Evolutionary conservation across 331 rosid species (phyloP), one percentile per base, ranked within the genome.

Genomic region (Arachis monticola): DNA sequence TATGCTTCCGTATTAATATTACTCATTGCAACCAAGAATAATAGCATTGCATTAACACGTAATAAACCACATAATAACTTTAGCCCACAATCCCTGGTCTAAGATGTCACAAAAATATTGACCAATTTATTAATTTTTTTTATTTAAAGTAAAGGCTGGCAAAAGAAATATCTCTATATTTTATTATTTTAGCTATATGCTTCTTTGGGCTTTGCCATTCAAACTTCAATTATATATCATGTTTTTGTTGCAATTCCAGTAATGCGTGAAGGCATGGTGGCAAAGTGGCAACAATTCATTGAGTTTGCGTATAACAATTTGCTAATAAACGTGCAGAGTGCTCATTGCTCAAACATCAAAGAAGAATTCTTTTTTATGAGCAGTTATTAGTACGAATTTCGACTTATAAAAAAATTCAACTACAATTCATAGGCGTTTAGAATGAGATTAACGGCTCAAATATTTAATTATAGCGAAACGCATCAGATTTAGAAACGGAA

Each of bases 301-400:
- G 32, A 41, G 31, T 82, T 78, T 27, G 22, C 77, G 82, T 82
- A 12, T 67, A 45, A 32, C 17, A 72, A n/a, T n/a, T 77, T 72
- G 51, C 40, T 64, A 31, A 38, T 27, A 27, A 27, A 38, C 32
- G 6, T 17, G 44, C 6, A 12, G 44, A 11, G 8, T 50, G 40
- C 12, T 62, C 38, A 63, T 27, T 27, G 30, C 30, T 27, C 30
- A 27, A 27, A 27, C 30, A 27, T 27, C 30, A 27, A 27, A 27
- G 30, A 27, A 27, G 30, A 27, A 27, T 27, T 22, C 27, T 27
- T 27, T 27, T 27, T 27, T 27, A 27, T 27, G 1, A 27, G 30
- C 1, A 27, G 30, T 27, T 27, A 27, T 27, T 27, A 27, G 30
- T 17, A 17, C 22, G 22, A 17, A 17, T 17, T 17, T 17, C 22